These are phyloP conservation scores for Magnolia kwangsiensis DNA, from an alignment of 164 flowering plant genomes.

Conservation along the genomic window DNA sequence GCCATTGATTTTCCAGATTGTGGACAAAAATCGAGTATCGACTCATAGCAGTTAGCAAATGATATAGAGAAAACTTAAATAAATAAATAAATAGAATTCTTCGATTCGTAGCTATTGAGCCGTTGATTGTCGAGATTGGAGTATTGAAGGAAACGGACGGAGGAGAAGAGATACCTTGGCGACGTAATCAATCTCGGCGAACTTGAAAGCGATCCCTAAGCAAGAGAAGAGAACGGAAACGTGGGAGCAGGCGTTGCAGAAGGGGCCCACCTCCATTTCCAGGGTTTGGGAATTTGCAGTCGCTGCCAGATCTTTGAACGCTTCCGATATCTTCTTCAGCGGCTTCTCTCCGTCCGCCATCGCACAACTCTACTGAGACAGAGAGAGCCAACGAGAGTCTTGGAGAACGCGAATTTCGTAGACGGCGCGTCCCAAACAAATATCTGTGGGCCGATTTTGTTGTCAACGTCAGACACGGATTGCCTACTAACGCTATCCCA, in stretches of 20 bases:
- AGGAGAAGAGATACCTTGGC: slow-evolving; percentile 54
- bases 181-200: slow-evolving; percentile 93
- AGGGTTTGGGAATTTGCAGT: slow-evolving; percentile 29
- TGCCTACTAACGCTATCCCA: too few species aligned
- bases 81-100: too few species aligned
- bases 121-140: background rate
- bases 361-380: background rate
- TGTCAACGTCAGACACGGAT: too few species aligned
- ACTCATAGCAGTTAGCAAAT: too few species aligned
- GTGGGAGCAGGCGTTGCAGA: slow-evolving; percentile 78
- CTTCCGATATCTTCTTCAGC: slow-evolving; percentile 47
- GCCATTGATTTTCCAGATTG: too few species aligned
- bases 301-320: slow-evolving; percentile 56
- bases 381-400: background rate
- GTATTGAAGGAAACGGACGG: background rate
- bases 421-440: too few species aligned
- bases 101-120: background rate
- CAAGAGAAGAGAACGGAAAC: slow-evolving; percentile 92
- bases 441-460: too few species aligned
- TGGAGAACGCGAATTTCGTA: too few species aligned
- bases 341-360: slow-evolving; percentile 53
- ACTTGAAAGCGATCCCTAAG: slow-evolving; percentile 91
- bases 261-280: slow-evolving; percentile 53
- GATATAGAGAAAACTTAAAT: too few species aligned
- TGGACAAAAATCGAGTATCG: too few species aligned